phyloP scores from a whole-genome alignment of 805 yeast genomes.

The Yarrowia divulgata region DNA sequence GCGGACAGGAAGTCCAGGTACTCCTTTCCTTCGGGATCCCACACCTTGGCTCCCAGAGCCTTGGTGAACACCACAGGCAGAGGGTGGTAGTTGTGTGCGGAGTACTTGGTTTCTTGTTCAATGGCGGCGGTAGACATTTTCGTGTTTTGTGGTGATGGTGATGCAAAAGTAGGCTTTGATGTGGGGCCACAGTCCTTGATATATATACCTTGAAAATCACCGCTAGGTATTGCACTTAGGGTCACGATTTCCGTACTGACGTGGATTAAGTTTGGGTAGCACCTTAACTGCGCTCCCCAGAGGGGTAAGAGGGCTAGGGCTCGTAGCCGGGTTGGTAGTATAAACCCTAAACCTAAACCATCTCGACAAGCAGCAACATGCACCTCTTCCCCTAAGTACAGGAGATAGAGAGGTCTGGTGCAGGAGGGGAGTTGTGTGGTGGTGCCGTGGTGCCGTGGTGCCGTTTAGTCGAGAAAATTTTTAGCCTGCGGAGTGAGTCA shows the following conservation, averaged over 20 bases:
- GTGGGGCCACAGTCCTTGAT: too few species aligned
- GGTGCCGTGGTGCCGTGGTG: not conserved
- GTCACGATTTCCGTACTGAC: constrained; percentile 11
- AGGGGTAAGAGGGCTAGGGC: not conserved
- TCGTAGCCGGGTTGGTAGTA: not conserved
- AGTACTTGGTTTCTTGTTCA: constrained; percentile 75
- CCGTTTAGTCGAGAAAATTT: constrained; percentile 24
- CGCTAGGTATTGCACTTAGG: constrained; percentile 40
- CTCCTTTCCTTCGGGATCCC: constrained; percentile 98
- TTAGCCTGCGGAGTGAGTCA: not conserved
- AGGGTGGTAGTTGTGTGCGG: constrained; percentile 98
- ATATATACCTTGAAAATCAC: constrained; percentile 5
- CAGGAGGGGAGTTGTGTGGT: constrained; percentile 1
- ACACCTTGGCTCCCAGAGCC: constrained; percentile 90
- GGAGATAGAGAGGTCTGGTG: constrained; percentile 38
- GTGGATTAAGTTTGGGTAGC: constrained; percentile 23
- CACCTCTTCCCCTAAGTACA: constrained; percentile 39
- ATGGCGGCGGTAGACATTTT: constrained; percentile 62
- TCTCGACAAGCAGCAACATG: constrained; percentile 25
- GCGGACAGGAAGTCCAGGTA: constrained; percentile 93
- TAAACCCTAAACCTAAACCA: constrained; percentile 18
- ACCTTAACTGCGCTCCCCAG: constrained; percentile 7
- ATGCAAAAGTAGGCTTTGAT: too few species aligned
- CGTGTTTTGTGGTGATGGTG: not conserved
- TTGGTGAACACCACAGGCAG: constrained; percentile 90